Percentiles rank a stretch among this genome's conserved stretches.
Conservation (phyloP, 106 monocot genomes). For the Narthecium ossifragum region DNA sequence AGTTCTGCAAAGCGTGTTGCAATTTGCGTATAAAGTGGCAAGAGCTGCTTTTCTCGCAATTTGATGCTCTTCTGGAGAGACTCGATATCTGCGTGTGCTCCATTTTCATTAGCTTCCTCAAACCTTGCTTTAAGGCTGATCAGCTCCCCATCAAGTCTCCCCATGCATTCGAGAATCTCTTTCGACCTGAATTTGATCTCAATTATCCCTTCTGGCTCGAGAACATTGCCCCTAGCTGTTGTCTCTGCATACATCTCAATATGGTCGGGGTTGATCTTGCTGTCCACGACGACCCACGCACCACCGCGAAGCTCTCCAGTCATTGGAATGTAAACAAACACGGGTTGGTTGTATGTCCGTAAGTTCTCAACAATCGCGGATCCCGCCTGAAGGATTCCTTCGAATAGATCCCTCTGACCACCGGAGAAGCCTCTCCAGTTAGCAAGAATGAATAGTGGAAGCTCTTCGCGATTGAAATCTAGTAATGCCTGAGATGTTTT, state of each 20-base stretch:
- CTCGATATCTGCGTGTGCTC: slow-evolving; percentile 24
- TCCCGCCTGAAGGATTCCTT: slow-evolving; percentile 97
- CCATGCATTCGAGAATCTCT: slow-evolving; percentile 88
- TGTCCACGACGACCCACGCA: slow-evolving; percentile 98
- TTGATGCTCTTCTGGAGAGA: slow-evolving; percentile 43
- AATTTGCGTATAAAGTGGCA: slow-evolving; percentile 83
- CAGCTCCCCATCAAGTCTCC: slow-evolving; percentile 69
- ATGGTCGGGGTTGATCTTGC: slow-evolving; percentile 95
- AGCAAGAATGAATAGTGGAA: slow-evolving; percentile 92
- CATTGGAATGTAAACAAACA: slow-evolving; percentile 96
- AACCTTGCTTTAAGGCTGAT: slow-evolving; percentile 46
- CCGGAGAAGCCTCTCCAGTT: slow-evolving; percentile 99
- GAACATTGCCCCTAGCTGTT: slow-evolving; percentile 90
- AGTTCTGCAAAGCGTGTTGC: slow-evolving; percentile 91
- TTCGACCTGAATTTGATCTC: slow-evolving; percentile 93
- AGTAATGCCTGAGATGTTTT: slow-evolving; percentile 91
- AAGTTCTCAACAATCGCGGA: slow-evolving; percentile 96
- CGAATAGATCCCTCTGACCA: slow-evolving; percentile 96
- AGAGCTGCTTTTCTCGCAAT: slow-evolving; percentile 60
- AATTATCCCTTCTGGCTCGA: slow-evolving; percentile 96
- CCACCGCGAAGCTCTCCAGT: slow-evolving; percentile 91
- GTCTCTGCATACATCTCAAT: slow-evolving; percentile 97
- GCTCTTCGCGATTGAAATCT: slow-evolving; percentile 91
- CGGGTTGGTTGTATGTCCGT: slow-evolving; percentile 87
- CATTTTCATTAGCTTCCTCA: slow-evolving; percentile 29